Evolutionary conservation across 164 flowering plant species (phyloP).

Genomic region (Aristolochia fimbriata): DNA sequence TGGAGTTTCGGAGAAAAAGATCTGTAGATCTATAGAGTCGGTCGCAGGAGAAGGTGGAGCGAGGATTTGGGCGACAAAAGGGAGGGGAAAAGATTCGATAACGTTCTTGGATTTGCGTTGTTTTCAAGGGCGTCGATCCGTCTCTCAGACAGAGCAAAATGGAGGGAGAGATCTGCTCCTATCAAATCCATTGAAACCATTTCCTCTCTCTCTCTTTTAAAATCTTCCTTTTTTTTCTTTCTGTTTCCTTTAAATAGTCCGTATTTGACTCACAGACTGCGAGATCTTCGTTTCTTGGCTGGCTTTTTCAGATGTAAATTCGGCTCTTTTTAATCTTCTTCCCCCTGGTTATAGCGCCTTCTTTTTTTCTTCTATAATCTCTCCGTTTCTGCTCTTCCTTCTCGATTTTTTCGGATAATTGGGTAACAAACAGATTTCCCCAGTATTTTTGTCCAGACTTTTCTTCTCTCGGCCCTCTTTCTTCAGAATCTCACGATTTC

Average conservation of each 20-base stretch:
- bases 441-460: neutral
- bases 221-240: neutral
- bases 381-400: neutral
- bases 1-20: conserved; percentile 1
- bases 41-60: conserved; percentile 30
- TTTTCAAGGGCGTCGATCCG: conserved; percentile 1
- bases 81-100: conserved; percentile 7
- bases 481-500: too few relatives aligned
- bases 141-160: conserved; percentile 3
- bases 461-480: neutral
- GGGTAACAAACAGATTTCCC: neutral
- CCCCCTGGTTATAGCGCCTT: neutral
- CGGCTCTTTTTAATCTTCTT: neutral
- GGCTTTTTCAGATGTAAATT: neutral
- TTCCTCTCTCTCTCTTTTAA: neutral
- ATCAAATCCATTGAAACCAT: neutral
- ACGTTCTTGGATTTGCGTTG: conserved; percentile 8
- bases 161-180: neutral
- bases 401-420: neutral
- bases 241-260: neutral
- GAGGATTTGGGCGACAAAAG: conserved; percentile 37
- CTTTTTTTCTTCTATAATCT: neutral
- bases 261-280: conserved; percentile 2
- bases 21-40: conserved; percentile 2
- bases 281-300: conserved; percentile 22